Percentiles rank a stretch among this genome's conserved stretches.
phyloP scores from a whole-genome alignment of 805 yeast genomes.

The Starmerella vaccinii region DNA sequence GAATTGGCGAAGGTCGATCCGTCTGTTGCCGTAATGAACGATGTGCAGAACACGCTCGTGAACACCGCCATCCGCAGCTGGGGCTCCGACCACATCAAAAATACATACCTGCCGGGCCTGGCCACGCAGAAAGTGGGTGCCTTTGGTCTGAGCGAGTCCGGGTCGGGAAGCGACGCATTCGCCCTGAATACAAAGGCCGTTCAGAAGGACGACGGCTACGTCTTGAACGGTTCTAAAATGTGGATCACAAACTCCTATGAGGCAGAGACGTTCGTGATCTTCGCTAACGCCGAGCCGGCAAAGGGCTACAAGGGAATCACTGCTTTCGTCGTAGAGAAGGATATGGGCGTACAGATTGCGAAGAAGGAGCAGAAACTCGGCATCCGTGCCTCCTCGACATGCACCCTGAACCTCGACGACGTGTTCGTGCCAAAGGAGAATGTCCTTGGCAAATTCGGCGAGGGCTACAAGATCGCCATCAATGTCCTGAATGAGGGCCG shows the following conservation, averaged over 20 bases:
- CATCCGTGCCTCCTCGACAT: conserved; percentile 37
- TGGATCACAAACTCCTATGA: conserved; percentile 40
- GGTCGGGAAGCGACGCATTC: conserved; percentile 38
- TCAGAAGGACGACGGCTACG: conserved; percentile 34
- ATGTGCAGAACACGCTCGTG: conserved; percentile 39
- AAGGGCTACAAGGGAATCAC: conserved; percentile 39
- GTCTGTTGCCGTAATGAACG: conserved; percentile 36
- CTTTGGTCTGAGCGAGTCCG: conserved; percentile 35
- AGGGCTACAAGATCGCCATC: conserved; percentile 39
- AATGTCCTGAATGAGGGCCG: conserved; percentile 38
- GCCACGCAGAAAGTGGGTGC: conserved; percentile 33
- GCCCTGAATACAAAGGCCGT: conserved; percentile 35
- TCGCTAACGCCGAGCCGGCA: conserved; percentile 36
- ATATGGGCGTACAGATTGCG: conserved; percentile 35
- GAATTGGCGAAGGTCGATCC: conserved; percentile 39
- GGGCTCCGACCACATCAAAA: conserved; percentile 33
- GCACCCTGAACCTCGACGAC: conserved; percentile 35
- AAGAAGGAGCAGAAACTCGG: conserved; percentile 39
- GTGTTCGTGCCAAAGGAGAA: conserved; percentile 35
- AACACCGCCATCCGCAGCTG: conserved; percentile 35
- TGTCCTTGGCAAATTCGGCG: conserved; percentile 36
- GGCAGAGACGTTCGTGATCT: conserved; percentile 35
- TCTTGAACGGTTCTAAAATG: conserved; percentile 37
- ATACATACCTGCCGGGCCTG: conserved; percentile 35
- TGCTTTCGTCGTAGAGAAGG: conserved; percentile 36